phyloP scores from a whole-genome alignment of 2,329 filamentous ascomycete species.

The Clarireedia paspali region DNA sequence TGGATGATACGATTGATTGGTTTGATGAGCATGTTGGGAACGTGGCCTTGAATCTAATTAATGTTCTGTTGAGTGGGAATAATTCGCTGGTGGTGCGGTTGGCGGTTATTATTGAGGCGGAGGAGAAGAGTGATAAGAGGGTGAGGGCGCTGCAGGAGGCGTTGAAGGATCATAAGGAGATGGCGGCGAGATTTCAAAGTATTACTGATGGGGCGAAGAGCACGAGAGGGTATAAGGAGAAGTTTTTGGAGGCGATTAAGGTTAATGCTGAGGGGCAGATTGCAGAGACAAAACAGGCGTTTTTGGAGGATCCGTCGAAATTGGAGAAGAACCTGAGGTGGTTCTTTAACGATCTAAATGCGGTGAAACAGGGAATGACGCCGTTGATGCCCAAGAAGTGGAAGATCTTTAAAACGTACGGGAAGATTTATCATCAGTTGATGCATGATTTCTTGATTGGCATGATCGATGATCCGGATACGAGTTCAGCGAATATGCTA shows the following conservation, averaged over 20 bases:
- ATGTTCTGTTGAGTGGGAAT: conserved; percentile 78
- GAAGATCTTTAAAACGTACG: conserved; percentile 89
- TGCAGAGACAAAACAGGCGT: conserved; percentile 55
- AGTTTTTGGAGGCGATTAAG: conserved; percentile 70
- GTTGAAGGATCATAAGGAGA: conserved; percentile 89
- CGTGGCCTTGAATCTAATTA: conserved; percentile 84
- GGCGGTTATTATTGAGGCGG: conserved; percentile 85
- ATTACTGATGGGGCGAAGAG: conserved; percentile 91
- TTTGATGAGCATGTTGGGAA: conserved; percentile 93
- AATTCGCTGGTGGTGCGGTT: conserved; percentile 84
- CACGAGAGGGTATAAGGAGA: conserved; percentile 92
- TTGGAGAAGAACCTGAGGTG: conserved; percentile 86
- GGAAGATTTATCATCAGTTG: conserved; percentile 80
- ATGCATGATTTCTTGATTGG: conserved; percentile 92
- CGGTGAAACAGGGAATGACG: conserved; percentile 87
- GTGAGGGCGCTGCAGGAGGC: conserved; percentile 89
- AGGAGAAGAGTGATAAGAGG: conserved; percentile 92
- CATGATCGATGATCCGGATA: conserved; percentile 74
- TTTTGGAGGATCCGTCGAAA: conserved; percentile 73
- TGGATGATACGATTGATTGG: conserved; percentile 85
- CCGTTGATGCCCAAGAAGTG: conserved; percentile 91
- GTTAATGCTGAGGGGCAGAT: conserved; percentile 55
- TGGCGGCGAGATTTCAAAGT: conserved; percentile 87
- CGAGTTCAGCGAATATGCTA: conserved; percentile 80
- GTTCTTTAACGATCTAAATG: conserved; percentile 97